Conservation (phyloP, 2,329 filamentous ascomycete genomes). For the Hymenoscyphus scutula region DNA sequence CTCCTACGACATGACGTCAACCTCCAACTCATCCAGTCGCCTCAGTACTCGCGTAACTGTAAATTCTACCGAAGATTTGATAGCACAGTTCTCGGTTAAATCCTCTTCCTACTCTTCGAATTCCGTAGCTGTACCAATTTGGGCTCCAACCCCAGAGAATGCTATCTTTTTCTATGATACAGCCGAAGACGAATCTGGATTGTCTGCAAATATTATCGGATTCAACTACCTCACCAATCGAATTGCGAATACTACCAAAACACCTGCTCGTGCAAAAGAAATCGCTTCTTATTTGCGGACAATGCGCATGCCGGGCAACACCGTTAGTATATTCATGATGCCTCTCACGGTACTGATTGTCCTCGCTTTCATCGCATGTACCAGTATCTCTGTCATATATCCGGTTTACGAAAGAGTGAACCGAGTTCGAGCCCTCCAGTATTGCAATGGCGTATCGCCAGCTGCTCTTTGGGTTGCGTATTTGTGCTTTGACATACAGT, state of each 20-base stretch:
- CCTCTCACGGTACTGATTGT: constrained; percentile 26
- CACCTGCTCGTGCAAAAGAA: constrained; percentile 18
- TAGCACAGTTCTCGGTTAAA: constrained; percentile 20
- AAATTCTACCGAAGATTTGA: constrained; percentile 20
- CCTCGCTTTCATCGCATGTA: constrained; percentile 27
- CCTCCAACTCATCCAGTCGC: not conserved
- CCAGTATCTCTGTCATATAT: constrained; percentile 31
- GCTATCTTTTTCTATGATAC: constrained; percentile 24
- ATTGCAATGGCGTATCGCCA: constrained; percentile 32
- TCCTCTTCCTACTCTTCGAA: not conserved
- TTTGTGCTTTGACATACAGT: constrained; percentile 30
- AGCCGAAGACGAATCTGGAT: not conserved
- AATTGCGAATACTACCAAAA: constrained; percentile 24
- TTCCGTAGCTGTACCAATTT: constrained; percentile 23
- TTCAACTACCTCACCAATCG: constrained; percentile 29
- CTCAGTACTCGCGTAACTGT: constrained; percentile 20
- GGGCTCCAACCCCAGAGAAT: constrained; percentile 21
- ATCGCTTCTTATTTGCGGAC: constrained; percentile 17
- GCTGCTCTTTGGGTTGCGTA: constrained; percentile 32
- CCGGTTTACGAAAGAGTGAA: constrained; percentile 30
- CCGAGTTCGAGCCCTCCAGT: constrained; percentile 30
- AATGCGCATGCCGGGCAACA: constrained; percentile 18
- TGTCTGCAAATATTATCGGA: constrained; percentile 12
- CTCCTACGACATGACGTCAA: not conserved
- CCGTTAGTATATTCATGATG: constrained; percentile 15